These are phyloP conservation scores for Rhodotorula glutinis DNA, from an alignment of 1,284 basidiomycete genomes.

Conservation along the genomic window DNA sequence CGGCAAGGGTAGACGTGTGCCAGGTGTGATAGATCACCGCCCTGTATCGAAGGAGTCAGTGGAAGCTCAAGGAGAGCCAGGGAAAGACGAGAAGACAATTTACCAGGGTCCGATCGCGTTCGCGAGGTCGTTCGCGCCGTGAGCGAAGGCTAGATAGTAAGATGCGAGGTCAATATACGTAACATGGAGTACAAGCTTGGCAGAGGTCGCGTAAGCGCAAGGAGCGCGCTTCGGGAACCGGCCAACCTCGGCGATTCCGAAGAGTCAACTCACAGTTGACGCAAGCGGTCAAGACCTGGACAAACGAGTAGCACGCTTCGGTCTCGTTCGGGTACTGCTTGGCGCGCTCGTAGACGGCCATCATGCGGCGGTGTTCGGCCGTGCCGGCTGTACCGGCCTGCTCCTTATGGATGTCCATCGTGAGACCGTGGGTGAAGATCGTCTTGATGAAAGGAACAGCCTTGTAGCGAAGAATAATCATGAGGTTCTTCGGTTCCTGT, in stretches of 20 bases:
- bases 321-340: constrained; percentile 54
- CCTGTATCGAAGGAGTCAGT: neutral
- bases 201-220: too few species aligned
- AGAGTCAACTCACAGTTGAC: constrained; percentile 45
- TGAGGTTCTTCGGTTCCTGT: constrained; percentile 49
- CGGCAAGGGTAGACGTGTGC: constrained; percentile 45
- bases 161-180: neutral
- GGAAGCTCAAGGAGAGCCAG: too few species aligned
- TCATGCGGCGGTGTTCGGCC: constrained; percentile 47
- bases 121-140: constrained; percentile 48
- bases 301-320: constrained; percentile 55
- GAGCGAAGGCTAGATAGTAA: constrained; percentile 47
- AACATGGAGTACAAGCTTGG: too few species aligned
- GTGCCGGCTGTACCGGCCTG: constrained; percentile 48
- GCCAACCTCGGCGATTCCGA: too few species aligned
- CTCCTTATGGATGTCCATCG: constrained; percentile 45
- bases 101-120: constrained; percentile 52
- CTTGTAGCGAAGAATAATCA: constrained; percentile 49
- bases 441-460: constrained; percentile 39
- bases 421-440: constrained; percentile 44
- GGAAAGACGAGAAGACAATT: too few species aligned
- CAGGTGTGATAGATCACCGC: constrained; percentile 49
- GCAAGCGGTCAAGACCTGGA: constrained; percentile 56
- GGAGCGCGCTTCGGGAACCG: too few species aligned
- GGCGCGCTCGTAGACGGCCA: constrained; percentile 49